phyloP scores from a whole-genome alignment of 768 basidiomycete species.

The Termitomyces sp. region DNA sequence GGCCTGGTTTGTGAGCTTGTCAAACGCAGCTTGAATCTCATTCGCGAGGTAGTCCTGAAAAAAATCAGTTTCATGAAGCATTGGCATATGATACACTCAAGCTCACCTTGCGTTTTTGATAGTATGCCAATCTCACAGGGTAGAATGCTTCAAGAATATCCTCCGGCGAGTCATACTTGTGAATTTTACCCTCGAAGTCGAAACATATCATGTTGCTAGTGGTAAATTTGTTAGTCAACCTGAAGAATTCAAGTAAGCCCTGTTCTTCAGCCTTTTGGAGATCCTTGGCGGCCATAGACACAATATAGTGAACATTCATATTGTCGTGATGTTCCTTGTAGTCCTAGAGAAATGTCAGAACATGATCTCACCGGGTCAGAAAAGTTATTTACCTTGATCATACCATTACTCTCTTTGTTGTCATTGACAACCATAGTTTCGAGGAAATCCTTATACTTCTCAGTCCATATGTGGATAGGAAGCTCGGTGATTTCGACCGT shows the following conservation, averaged over 20 bases:
- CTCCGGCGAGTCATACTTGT: conserved; percentile 85
- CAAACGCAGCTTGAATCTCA: conserved; percentile 76
- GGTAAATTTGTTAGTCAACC: conserved; percentile 76
- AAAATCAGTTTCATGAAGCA: not conserved
- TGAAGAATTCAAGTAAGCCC: conserved; percentile 90
- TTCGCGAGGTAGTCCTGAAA: conserved; percentile 77
- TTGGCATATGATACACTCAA: conserved; percentile 8
- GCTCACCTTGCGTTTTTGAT: conserved; percentile 91
- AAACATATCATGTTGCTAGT: conserved; percentile 99
- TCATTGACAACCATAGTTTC: conserved; percentile 73
- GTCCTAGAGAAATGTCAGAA: conserved; percentile 51
- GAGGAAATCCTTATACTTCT: conserved; percentile 86
- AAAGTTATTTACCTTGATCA: conserved; percentile 61
- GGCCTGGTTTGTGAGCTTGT: conserved; percentile 90
- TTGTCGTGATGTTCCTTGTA: conserved; percentile 98
- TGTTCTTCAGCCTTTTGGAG: conserved; percentile 87
- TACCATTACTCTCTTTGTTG: conserved; percentile 71
- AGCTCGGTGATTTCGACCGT: conserved; percentile 94
- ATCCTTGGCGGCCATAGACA: conserved; percentile 77
- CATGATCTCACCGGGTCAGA: not conserved
- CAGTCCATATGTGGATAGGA: conserved; percentile 94
- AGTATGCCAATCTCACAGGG: conserved; percentile 80
- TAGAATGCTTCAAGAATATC: conserved; percentile 94
- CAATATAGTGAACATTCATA: conserved; percentile 81
- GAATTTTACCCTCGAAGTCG: conserved; percentile 94